phyloP scores from a whole-genome alignment of 2,329 filamentous ascomycete species.

The Alternaria sp. region DNA sequence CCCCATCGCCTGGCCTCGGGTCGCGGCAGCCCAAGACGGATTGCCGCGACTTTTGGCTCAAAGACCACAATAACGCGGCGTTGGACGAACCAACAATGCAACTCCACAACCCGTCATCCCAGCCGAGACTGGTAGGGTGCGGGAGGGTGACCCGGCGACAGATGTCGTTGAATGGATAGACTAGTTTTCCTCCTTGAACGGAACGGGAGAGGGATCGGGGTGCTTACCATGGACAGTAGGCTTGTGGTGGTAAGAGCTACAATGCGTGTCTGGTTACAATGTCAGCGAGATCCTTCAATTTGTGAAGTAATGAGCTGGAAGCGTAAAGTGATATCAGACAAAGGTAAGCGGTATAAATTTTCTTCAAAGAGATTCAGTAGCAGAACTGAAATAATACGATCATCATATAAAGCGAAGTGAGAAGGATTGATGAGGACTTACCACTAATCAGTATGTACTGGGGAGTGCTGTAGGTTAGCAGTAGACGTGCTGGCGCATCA shows the following conservation, averaged over 20 bases:
- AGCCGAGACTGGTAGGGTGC: conserved; percentile 64
- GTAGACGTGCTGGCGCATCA: not conserved
- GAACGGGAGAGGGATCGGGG: conserved; percentile 15
- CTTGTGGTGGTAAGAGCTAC: not conserved
- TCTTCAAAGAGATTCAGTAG: conserved; percentile 67
- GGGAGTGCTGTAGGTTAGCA: not conserved
- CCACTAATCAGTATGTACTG: not conserved
- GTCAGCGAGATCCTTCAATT: conserved; percentile 23
- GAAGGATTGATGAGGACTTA: conserved; percentile 18
- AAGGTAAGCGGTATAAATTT: conserved; percentile 64
- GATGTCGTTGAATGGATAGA: conserved; percentile 70
- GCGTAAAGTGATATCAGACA: conserved; percentile 51
- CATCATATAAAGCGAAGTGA: conserved; percentile 38
- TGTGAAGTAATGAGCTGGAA: not conserved
- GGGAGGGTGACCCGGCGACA: conserved; percentile 74
- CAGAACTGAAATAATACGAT: conserved; percentile 64
- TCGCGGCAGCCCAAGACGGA: conserved; percentile 53
- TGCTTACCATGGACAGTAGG: conserved; percentile 29
- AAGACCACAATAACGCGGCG: conserved; percentile 65
- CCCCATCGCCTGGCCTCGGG: conserved; percentile 64
- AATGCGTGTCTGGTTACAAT: conserved; percentile 1
- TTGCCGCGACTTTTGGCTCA: conserved; percentile 41
- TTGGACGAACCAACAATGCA: conserved; percentile 53
- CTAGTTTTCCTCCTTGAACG: conserved; percentile 63
- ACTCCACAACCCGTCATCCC: conserved; percentile 81